A percentile compares a stretch with the other conserved stretches of the same genome.
Conservation (phyloP, 495 filamentous ascomycete species). For the Penicillium egyptiacum region DNA sequence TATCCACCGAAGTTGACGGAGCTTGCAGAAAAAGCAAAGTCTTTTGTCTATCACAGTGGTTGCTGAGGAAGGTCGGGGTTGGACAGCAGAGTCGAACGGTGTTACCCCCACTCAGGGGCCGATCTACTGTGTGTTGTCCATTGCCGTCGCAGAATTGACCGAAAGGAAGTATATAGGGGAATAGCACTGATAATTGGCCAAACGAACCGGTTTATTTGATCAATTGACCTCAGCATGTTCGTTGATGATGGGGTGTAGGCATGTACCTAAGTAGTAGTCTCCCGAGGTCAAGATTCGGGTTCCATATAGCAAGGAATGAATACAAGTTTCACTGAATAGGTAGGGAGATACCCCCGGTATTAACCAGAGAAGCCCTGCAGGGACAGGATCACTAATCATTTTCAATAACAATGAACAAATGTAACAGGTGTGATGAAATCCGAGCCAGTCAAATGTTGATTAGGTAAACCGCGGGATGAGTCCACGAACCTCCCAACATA, state of each 20-base stretch:
- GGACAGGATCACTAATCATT: not conserved
- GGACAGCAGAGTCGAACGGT: not conserved
- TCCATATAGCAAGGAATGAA: not conserved
- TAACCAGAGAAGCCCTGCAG: not conserved
- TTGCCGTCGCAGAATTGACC: not conserved
- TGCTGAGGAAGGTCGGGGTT: not conserved
- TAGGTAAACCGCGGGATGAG: constrained; percentile 9
- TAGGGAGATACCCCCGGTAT: not conserved
- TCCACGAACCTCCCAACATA: constrained; percentile 5
- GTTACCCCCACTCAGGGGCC: not conserved
- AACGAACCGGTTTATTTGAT: not conserved
- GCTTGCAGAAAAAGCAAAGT: not conserved
- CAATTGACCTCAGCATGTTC: not conserved
- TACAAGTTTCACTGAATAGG: not conserved
- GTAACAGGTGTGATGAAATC: not conserved
- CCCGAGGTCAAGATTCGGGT: not conserved
- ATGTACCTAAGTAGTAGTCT: too few relatives aligned
- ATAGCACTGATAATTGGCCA: not conserved
- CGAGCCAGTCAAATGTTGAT: not conserved
- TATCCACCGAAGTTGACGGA: not conserved
- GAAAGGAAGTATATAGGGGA: not conserved
- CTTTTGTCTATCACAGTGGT: not conserved
- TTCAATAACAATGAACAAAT: not conserved
- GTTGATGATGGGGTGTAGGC: not conserved
- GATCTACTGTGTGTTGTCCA: not conserved